A percentile compares a stretch with the other conserved stretches of the same genome.
These are phyloP conservation scores for Penicillium corylophilum DNA, from an alignment of 2,329 filamentous ascomycete species.

Conservation along the genomic window DNA sequence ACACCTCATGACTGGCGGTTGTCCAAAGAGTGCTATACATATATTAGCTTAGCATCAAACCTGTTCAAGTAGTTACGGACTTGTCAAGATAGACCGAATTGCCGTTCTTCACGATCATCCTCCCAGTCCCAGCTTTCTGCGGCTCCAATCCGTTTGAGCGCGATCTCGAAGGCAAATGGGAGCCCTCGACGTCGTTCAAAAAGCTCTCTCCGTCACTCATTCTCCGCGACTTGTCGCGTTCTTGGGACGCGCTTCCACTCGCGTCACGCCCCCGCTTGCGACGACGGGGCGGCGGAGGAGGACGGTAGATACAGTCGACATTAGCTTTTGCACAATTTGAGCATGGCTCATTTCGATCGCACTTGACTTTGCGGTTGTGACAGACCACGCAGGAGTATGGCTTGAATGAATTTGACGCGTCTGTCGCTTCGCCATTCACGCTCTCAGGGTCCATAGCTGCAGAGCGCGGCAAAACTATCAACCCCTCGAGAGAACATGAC, in stretches of 20 bases:
- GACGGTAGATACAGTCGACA: conserved; percentile 36
- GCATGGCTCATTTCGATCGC: conserved; percentile 44
- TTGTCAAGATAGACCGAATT: conserved; percentile 27
- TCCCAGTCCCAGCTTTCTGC: conserved; percentile 11
- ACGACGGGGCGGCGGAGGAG: conserved; percentile 24
- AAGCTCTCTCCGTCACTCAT: not conserved
- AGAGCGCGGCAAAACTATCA: not conserved
- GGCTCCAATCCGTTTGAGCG: not conserved
- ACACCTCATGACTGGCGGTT: conserved; percentile 22
- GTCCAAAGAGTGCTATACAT: conserved; percentile 19
- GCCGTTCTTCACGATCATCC: conserved; percentile 24
- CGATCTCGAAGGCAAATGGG: not conserved
- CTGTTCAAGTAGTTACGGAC: conserved; percentile 8
- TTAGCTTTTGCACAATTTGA: conserved; percentile 46
- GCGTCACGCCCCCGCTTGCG: conserved; percentile 24
- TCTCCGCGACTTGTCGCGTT: conserved; percentile 11
- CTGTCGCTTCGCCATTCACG: not conserved
- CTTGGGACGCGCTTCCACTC: conserved; percentile 6
- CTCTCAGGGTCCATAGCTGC: conserved; percentile 1
- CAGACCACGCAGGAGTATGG: conserved; percentile 37
- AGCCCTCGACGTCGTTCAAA: not conserved
- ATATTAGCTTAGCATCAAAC: not conserved
- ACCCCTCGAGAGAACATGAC: not conserved
- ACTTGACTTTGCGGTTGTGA: conserved; percentile 45
- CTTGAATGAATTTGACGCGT: conserved; percentile 8